Conservation (phyloP, 2,329 filamentous ascomycete species). For the Paraconiothyrium sp. region DNA sequence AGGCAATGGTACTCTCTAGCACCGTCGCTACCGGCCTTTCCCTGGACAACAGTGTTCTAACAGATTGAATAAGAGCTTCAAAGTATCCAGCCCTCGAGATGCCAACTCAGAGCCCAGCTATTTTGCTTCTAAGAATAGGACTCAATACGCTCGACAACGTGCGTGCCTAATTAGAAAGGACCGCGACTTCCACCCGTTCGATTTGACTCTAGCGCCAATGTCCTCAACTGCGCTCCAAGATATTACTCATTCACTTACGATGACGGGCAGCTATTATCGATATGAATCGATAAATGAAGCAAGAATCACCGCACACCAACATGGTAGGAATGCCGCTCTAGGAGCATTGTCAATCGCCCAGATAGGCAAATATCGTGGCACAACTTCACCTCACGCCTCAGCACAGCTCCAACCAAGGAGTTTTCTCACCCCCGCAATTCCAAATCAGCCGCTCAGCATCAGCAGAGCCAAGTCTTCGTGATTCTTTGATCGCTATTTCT, state of each 20-base stretch:
- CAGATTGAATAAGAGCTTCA: slow-evolving; percentile 15
- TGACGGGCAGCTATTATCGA: not conserved
- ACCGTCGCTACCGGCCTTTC: slow-evolving; percentile 21
- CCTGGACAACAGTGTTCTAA: slow-evolving; percentile 2
- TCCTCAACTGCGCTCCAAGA: not conserved
- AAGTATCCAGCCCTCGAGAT: slow-evolving; percentile 10
- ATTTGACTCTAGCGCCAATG: not conserved
- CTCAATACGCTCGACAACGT: slow-evolving; percentile 1
- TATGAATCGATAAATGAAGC: not conserved
- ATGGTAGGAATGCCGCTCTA: not conserved
- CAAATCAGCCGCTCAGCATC: slow-evolving; percentile 9
- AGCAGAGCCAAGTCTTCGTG: slow-evolving; percentile 11
- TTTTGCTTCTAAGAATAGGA: slow-evolving; percentile 20
- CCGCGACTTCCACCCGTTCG: not conserved
- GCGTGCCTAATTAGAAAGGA: not conserved
- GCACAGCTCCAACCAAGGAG: not conserved
- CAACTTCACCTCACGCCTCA: not conserved
- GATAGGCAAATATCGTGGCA: slow-evolving; percentile 19
- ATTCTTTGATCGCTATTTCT: slow-evolving; percentile 13
- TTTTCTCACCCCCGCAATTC: slow-evolving; percentile 7
- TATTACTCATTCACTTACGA: not conserved
- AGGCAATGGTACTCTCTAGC: slow-evolving; percentile 17
- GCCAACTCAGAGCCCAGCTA: slow-evolving; percentile 14
- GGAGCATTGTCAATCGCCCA: slow-evolving; percentile 10
- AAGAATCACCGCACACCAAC: not conserved